Base-by-base conservation (phyloP, 345 rosid species). In the Populus nigra region DNA sequence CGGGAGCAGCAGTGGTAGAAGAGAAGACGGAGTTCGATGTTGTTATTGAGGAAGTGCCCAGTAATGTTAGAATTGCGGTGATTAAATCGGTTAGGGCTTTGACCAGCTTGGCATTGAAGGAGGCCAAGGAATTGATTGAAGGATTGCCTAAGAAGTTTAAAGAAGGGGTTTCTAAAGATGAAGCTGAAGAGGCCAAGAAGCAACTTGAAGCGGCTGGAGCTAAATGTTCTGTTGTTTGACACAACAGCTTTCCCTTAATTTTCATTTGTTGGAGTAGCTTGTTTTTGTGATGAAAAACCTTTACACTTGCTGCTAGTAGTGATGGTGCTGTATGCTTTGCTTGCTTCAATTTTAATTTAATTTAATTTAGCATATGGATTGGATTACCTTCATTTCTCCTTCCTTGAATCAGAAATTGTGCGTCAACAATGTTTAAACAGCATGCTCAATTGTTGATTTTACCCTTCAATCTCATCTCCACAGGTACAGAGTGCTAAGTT, bases 121-220 rank as follows among this genome's bases (percentile, higher is more conserved):
- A 94, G 73, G 97, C 98, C 1, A 92, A 94, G 63, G 98, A 92
- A 2, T 81, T 94, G 39, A 89, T 92, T 20, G 97, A 92, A 78
- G 97, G 97, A 2, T 82, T 94, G 78, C 98, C 98, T 0, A 92
- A 92, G 92, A 94, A 92, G 84, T 89, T 94, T 18, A 94, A 90
- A 61, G 98, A 88, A 59, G 93, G 94, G 0, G 83, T 84, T 4
- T 83, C 92, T 0, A 91, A 90, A 74, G 98, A 94, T 7, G 98
- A 93, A 75, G 97, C 98, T 0, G 98, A 94, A 67, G 92, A 88
- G 7, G 95, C 95, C 8, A 94, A 90, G 94, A 91, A 89, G 83
- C 88, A 85, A 80, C 95, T 94, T 8, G 98, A 94, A 80, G 97
- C 70, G 62, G 98, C 97, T 18, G 98, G 98, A 1, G 96, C 97